phyloP scores from a whole-genome alignment of 495 filamentous ascomycete genomes.

The Podospora pseudopauciseta region DNA sequence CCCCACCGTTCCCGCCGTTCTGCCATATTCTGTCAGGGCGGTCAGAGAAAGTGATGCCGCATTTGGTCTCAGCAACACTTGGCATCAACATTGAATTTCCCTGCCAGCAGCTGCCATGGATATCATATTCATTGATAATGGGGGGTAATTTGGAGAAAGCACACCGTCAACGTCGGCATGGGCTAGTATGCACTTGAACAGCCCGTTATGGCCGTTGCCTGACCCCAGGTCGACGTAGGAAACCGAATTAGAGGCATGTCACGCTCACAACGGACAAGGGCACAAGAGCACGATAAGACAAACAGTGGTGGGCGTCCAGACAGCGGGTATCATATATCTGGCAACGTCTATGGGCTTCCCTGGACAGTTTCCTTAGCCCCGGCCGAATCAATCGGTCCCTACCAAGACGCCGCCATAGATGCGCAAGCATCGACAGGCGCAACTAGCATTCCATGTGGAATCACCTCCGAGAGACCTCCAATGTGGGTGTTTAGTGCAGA shows the following conservation, averaged over 20 bases:
- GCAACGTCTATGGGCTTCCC: slow-evolving; percentile 15
- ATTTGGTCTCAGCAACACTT: neutral
- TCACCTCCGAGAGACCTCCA: slow-evolving; percentile 13
- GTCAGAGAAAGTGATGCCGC: slow-evolving; percentile 4
- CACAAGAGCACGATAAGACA: neutral
- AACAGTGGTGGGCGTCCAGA: neutral
- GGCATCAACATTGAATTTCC: neutral
- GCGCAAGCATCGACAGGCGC: slow-evolving; percentile 6
- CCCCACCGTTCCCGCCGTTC: slow-evolving; percentile 18
- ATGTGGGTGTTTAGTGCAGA: slow-evolving; percentile 29
- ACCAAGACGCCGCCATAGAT: slow-evolving; percentile 4
- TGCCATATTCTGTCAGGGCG: slow-evolving; percentile 17
- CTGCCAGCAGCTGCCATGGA: neutral
- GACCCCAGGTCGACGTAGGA: neutral
- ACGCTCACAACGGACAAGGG: neutral
- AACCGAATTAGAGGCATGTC: neutral
- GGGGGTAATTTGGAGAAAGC: neutral
- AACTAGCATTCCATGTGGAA: slow-evolving; percentile 9
- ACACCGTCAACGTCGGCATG: neutral
- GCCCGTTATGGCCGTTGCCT: neutral
- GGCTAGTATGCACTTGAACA: neutral
- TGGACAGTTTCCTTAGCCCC: slow-evolving; percentile 8
- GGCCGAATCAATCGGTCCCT: slow-evolving; percentile 3
- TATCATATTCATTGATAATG: neutral
- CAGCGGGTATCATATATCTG: slow-evolving; percentile 20